A percentile compares a stretch with the other conserved stretches of the same genome.
phyloP scores from a whole-genome alignment of 208 protist species.

The Naegleria fowleri region DNA sequence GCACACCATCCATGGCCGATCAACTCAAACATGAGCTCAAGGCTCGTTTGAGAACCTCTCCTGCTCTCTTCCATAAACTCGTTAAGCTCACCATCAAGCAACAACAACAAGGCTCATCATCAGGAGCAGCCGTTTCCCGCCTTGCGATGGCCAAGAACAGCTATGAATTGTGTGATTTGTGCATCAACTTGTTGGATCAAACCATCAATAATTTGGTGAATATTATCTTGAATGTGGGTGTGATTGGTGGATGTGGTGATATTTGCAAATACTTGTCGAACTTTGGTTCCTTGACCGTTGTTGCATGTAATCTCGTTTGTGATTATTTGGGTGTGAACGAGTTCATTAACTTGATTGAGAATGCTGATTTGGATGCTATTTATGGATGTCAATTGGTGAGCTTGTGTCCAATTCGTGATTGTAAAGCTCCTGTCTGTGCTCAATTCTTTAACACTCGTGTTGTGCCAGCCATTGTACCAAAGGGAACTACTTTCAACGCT shows the following conservation, averaged over 20 bases:
- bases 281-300: constrained; percentile 1
- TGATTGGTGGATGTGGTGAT: constrained; percentile 28
- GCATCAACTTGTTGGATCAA: constrained; percentile 37
- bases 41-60: too few relatives aligned
- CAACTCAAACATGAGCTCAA: too few relatives aligned
- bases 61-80: too few relatives aligned
- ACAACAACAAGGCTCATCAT: too few relatives aligned
- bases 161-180: constrained; percentile 3
- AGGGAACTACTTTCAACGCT: constrained; percentile 39
- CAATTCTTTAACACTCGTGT: constrained; percentile 29
- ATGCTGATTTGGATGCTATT: constrained; percentile 40
- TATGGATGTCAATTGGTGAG: constrained; percentile 42
- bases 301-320: constrained; percentile 44
- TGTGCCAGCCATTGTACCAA: constrained; percentile 31
- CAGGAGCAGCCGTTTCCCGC: too few relatives aligned
- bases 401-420: constrained; percentile 39
- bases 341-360: constrained; percentile 32
- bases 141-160: neutral
- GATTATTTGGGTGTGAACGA: constrained; percentile 37
- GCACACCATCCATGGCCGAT: too few relatives aligned
- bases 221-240: constrained; percentile 48
- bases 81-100: too few relatives aligned
- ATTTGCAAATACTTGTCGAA: neutral
- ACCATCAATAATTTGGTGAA: constrained; percentile 46
- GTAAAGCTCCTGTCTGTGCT: constrained; percentile 28